Evolutionary conservation across 805 yeast species (phyloP).

Genomic region (Candida qinlingensis): DNA sequence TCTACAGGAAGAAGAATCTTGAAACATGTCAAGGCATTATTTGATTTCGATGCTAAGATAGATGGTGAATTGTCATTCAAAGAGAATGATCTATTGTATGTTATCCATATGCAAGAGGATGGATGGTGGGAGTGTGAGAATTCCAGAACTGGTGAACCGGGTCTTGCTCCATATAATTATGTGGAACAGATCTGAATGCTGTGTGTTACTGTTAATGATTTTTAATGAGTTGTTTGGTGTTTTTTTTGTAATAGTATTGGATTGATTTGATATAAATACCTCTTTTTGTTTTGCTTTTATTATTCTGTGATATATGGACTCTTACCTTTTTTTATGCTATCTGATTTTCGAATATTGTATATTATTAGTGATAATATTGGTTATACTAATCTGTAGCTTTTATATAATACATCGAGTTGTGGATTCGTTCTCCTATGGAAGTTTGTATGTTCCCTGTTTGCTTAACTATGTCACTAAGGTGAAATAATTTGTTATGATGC

Average conservation of each 20-base stretch:
- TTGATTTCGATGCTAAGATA: constrained; percentile 53
- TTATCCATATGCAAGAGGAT: constrained; percentile 55
- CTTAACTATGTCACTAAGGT: too few species aligned
- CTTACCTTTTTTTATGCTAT: too few species aligned
- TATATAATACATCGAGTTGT: too few species aligned
- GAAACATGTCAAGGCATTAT: constrained; percentile 48
- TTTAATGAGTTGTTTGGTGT: not conserved
- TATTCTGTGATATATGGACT: too few species aligned
- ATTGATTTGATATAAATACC: too few species aligned
- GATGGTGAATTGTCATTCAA: constrained; percentile 57
- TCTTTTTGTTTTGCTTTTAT: too few species aligned
- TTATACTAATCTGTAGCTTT: too few species aligned
- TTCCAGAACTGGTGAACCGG: constrained; percentile 31
- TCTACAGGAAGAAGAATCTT: constrained; percentile 51
- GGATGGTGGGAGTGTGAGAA: constrained; percentile 77
- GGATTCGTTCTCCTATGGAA: too few species aligned
- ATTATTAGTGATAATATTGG: too few species aligned
- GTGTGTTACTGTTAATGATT: not conserved
- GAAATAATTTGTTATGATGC: too few species aligned
- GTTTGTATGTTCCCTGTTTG: too few species aligned
- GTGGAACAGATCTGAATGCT: constrained; percentile 21
- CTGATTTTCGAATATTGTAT: too few species aligned
- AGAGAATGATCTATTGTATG: constrained; percentile 49
- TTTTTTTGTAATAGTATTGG: not conserved
- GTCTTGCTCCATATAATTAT: constrained; percentile 64